Evolutionary conservation across 129 eudicot genomes (phyloP), one percentile per base, ranked within the genome.

Genomic region (Gnaphalium uliginosum): DNA sequence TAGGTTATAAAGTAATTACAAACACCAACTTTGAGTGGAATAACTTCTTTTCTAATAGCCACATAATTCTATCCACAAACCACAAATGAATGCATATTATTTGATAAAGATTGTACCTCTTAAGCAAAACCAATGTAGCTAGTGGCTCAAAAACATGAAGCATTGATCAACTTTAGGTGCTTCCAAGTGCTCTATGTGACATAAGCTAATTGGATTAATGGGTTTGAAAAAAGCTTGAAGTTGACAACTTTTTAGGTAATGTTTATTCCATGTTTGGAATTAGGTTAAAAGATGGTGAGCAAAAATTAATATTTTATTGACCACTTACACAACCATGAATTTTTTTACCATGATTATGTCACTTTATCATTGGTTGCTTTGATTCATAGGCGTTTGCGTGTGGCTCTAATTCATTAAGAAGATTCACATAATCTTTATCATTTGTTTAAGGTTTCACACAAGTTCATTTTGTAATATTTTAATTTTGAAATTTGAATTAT

Each of bases 11-110:
- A 30, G n/a, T 33, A 22, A 73, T 37, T 23, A 73, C 78, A 29
- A 18, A 43, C 69, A 14, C 46, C 30, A 74, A 15, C 60, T 74
- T 74, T 60, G 59, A 41, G 60, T 74, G 43, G 21, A 39, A 37
- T 58, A 61, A 61, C n/a, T n/a, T 59, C 69, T 74, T 74, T 62
- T 60, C 78, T 61, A 24, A 74, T 61, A 74, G 78, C 46, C 78
- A 61, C 78, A 74, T 39, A 61, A 41, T 58, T 19, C 8, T 74
- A 74, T 74, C 78, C 60, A 61, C 27, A 74, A 74, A 61, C 69
- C 60, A 74, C 78, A 61, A 74, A 74, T 74, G 61, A 74, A 61
- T 24, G 26, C 70, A 4, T 39, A 25, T 41, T 17, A 74, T 74
- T 54, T 54, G 60, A 46, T 46, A 46, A 32, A 73, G 59, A 73